A percentile compares a stretch with the other conserved stretches of the same genome.
These are phyloP conservation scores for Blastobotrys buckinghamii DNA, from an alignment of 1,139 yeast genomes.

Conservation along the genomic window DNA sequence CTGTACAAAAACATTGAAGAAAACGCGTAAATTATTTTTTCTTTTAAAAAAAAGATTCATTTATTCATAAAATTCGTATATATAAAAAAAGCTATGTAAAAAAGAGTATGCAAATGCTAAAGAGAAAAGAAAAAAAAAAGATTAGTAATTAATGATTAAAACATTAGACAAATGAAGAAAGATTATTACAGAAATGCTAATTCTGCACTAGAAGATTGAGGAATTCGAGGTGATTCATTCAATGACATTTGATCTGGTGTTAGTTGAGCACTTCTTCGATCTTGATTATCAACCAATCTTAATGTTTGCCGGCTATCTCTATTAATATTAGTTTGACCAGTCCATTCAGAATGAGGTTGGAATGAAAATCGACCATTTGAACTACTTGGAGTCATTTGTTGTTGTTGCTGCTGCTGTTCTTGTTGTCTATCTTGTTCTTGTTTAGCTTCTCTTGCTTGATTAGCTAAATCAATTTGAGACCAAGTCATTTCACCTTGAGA, in stretches of 20 bases:
- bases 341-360: constrained; percentile 6
- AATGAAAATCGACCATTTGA: constrained; percentile 5
- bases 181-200: constrained; percentile 21
- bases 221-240: constrained; percentile 5
- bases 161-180: not conserved
- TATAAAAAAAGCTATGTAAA: not conserved
- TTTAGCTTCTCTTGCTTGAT: constrained; percentile 8
- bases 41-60: no score
- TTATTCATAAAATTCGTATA: no score
- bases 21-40: no score
- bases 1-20: no score
- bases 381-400: constrained; percentile 8
- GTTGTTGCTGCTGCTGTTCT: not conserved
- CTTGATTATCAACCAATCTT: constrained; percentile 9
- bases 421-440: not conserved
- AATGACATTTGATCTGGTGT: constrained; percentile 4
- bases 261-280: constrained; percentile 9
- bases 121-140: no score
- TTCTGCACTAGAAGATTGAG: constrained; percentile 21
- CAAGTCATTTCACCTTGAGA: constrained; percentile 32
- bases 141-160: no score
- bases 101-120: no score
- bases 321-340: constrained; percentile 8
- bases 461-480: constrained; percentile 22
- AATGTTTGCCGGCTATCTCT: constrained; percentile 6